Evolutionary conservation across 306 rosid genomes (phyloP).

Genomic region (Prunus fruticosa): DNA sequence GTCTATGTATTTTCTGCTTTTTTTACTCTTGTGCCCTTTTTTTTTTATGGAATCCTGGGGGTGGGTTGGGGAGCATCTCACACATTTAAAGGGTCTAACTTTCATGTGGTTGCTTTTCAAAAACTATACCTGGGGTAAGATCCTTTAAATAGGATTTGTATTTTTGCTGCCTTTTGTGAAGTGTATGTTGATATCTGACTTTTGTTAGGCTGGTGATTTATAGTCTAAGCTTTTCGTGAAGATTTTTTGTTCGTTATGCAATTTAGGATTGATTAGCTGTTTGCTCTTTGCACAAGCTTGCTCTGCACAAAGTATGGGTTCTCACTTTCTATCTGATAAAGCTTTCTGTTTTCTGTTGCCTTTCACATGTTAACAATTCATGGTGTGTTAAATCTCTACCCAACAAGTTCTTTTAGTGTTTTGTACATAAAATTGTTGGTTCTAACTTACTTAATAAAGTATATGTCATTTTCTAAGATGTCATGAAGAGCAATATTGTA

Average conservation of each 20-base stretch:
- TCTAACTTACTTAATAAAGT: neutral
- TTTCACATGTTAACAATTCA: neutral
- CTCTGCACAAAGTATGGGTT: neutral
- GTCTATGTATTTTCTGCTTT: neutral
- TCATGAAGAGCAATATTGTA: neutral
- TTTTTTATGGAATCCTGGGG: neutral
- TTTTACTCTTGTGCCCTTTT: neutral
- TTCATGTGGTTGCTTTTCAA: neutral
- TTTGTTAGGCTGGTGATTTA: neutral
- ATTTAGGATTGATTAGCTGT: too few species aligned
- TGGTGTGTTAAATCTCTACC: neutral
- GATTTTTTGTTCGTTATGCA: neutral
- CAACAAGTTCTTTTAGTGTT: neutral
- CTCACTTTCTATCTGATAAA: neutral
- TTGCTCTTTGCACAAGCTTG: neutral
- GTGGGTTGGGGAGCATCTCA: neutral
- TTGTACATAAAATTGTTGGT: neutral
- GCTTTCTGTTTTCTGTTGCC: neutral
- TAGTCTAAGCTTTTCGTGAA: neutral
- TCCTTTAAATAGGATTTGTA: neutral
- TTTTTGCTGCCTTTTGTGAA: neutral
- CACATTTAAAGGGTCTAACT: neutral
- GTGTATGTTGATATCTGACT: neutral
- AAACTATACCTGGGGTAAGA: neutral
- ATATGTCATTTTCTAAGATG: neutral